Evolutionary conservation across 2,329 filamentous ascomycete species (phyloP), one percentile per base, ranked within the genome.

Genomic region (Rhexocercosporidium sp.): DNA sequence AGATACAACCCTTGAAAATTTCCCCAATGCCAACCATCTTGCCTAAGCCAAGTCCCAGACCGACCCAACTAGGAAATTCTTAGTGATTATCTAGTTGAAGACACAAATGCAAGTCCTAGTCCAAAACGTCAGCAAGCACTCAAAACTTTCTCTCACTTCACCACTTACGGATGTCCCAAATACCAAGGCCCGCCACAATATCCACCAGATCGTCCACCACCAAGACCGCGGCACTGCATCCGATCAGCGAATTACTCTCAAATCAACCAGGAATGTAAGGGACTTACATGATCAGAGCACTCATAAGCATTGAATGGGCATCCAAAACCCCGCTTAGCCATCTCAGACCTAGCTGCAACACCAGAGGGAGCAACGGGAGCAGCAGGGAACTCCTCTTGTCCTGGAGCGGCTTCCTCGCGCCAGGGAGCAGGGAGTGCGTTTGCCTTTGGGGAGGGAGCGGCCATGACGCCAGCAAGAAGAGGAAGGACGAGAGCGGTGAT

Each of bases 371-470:
- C 29, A 34, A 12, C 49, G 6, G 49, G 22, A 34, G 49, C 25
- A 54, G 29, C 49, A 54, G 49, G 49, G 29, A 29, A 54, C 25
- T 27, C 29, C 14, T 54, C 49, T 54, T 54, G 49, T 27, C 49
- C 49, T 22, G 49, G 49, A 29, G 49, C 49, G 22, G 49, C 20
- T 54, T 54, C 49, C 29, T 54, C 49, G 49, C 22, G 22, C 49
- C 49, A 54, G 9, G 49, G 49, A 27, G 22, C 25, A 54, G 49
- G 49, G 49, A 54, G 49, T 29, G 49, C 49, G 12, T 27, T 34
- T 54, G 49, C 25, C 49, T 54, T 22, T 54, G 49, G 49, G 49
- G 49, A 20, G 49, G 49, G 49, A 54, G 49, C 49, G 25, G 49
- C 49, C 49, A 54, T 54, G 49, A 54, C 49, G 49, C 49, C 49